These are phyloP conservation scores for Volvox africanus DNA, from an alignment of 139 green algal species.

Conservation along the genomic window DNA sequence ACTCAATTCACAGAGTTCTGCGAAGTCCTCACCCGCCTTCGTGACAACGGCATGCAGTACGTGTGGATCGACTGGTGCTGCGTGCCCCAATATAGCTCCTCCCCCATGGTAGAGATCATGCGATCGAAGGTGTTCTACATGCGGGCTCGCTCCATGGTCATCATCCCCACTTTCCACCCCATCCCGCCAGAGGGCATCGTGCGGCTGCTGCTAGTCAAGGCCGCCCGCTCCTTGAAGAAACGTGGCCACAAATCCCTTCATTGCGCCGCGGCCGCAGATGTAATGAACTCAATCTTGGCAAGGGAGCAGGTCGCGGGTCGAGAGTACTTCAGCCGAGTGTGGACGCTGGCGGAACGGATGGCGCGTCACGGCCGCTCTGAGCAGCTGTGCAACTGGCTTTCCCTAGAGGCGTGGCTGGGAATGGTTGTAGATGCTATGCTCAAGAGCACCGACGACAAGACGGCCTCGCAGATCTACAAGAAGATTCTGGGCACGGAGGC, in stretches of 20 bases:
- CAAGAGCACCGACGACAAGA: neutral
- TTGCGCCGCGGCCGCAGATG: neutral
- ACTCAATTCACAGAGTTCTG: neutral
- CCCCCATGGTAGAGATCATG: slow-evolving; percentile 37
- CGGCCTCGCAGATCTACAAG: slow-evolving; percentile 21
- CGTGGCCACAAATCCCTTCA: neutral
- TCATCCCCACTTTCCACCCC: slow-evolving; percentile 33
- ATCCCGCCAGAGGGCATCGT: slow-evolving; percentile 3
- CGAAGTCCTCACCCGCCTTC: neutral
- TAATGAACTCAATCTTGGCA: neutral
- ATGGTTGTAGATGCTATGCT: slow-evolving; percentile 42
- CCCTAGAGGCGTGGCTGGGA: slow-evolving; percentile 38
- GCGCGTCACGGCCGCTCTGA: slow-evolving; percentile 9
- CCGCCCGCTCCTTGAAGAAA: neutral
- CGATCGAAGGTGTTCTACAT: slow-evolving; percentile 23
- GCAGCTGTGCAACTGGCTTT: slow-evolving; percentile 40
- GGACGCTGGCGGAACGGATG: slow-evolving; percentile 46
- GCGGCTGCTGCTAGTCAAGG: slow-evolving; percentile 1
- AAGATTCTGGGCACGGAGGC: slow-evolving; percentile 27
- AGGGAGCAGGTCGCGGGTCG: slow-evolving; percentile 18
- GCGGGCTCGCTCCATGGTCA: neutral
- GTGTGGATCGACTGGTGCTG: slow-evolving; percentile 47
- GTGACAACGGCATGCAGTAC: neutral
- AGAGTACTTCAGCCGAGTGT: slow-evolving; percentile 43
- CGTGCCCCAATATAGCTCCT: slow-evolving; percentile 25